Evolutionary conservation across 1,139 yeast species (phyloP).

Genomic region (Groenewaldozyma sp.): DNA sequence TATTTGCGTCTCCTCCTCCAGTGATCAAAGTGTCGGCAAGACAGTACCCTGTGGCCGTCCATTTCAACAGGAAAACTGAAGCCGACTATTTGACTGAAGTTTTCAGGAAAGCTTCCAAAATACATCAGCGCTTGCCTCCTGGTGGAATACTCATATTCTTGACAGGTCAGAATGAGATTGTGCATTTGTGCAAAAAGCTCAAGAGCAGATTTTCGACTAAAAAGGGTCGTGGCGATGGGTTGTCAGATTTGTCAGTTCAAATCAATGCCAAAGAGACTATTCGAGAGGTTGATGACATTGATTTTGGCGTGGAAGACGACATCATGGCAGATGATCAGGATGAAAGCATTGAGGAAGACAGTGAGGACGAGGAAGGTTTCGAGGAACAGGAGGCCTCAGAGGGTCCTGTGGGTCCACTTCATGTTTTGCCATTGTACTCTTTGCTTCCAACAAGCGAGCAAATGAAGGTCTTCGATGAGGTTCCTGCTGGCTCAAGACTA

Average conservation of each 20-base stretch:
- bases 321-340: slow-evolving; percentile 32
- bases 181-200: slow-evolving; percentile 59
- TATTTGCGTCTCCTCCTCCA: slow-evolving; percentile 81
- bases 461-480: slow-evolving; percentile 80
- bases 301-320: slow-evolving; percentile 46
- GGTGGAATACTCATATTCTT: slow-evolving; percentile 90
- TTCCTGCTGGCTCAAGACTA: slow-evolving; percentile 77
- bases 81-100: slow-evolving; percentile 82
- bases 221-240: no score
- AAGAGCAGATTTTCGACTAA: slow-evolving; percentile 33
- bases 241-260: slow-evolving; percentile 39
- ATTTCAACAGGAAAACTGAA: slow-evolving; percentile 74
- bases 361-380: slow-evolving; percentile 61
- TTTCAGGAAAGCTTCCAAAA: slow-evolving; percentile 72
- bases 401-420: slow-evolving; percentile 68
- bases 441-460: slow-evolving; percentile 87
- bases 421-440: slow-evolving; percentile 87
- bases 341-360: slow-evolving; percentile 38
- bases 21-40: slow-evolving; percentile 86
- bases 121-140: slow-evolving; percentile 78
- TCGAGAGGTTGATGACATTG: slow-evolving; percentile 64
- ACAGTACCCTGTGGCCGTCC: slow-evolving; percentile 89
- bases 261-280: slow-evolving; percentile 48
- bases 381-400: slow-evolving; percentile 72
- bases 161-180: slow-evolving; percentile 92